Evolutionary conservation across 257 asterid species (phyloP), one percentile per base, ranked within the genome.

Genomic region (Solanum tarapatanum): DNA sequence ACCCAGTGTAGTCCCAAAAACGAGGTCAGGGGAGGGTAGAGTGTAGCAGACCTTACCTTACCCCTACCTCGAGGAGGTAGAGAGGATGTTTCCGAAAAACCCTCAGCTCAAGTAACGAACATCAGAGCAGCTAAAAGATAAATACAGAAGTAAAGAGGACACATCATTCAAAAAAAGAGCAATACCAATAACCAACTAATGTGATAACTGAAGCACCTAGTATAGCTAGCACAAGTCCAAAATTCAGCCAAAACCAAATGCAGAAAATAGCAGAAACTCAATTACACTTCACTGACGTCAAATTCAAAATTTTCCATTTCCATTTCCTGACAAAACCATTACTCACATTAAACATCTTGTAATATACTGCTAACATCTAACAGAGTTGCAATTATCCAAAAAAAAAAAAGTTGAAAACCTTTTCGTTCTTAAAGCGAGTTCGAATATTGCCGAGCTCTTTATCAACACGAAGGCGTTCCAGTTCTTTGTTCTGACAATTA

Each of bases 401-500:
- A 43, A 32, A 55, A 33, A 83, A 30, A 6, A 48, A 83, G 5
- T n/a, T 10, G 28, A 36, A 66, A 84, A 93, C 99, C 99, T 94
- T 96, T 88, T 95, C 99, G 85, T 96, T 94, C 88, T 96, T 96
- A 90, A 96, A 96, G 89, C 99, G 98, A 75, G 95, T 95, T 60
- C 99, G 98, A 77, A 95, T 89, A 64, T 96, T 95, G 14, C 99
- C 98, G 33, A 96, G 98, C 97, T 96, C 99, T 88, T 95, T 97
- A 92, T 97, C 99, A 83, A 97, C 99, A 84, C 99, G 99, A 79
- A 94, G 95, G 77, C 99, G 98, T 89, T 97, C 99, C 89, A 72
- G 98, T 89, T 97, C 99, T 85, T 97, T 97, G 89, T 97, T 97
- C 94, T 90, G 99, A 89, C 99, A 95, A 93, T 97, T 97, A 83